Evolutionary conservation across 352 stramenopile genomes (phyloP).

Genomic region (Pythium sp.): DNA sequence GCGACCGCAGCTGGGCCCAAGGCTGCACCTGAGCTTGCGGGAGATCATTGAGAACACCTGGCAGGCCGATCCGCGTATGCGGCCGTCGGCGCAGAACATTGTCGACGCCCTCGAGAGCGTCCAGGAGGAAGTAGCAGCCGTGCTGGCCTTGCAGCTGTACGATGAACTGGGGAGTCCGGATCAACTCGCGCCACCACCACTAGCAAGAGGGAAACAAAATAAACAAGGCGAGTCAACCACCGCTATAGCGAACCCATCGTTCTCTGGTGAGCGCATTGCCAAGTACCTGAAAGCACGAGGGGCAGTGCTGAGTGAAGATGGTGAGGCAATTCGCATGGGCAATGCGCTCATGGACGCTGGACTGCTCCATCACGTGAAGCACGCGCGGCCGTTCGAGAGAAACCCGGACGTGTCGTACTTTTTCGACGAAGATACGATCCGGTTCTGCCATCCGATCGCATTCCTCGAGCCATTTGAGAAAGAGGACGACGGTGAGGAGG

Average conservation of each 20-base stretch:
- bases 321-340: conserved; percentile 43
- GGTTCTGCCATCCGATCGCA: conserved; percentile 22
- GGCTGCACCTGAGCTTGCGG: conserved; percentile 35
- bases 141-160: conserved; percentile 43
- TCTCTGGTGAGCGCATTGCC: conserved; percentile 24
- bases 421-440: conserved; percentile 41
- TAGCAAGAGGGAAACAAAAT: not conserved
- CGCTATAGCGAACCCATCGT: conserved; percentile 12
- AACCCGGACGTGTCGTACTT: conserved; percentile 32
- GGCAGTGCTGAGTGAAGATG: conserved; percentile 3
- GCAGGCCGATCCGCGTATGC: conserved; percentile 43
- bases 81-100: conserved; percentile 46
- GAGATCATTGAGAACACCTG: conserved; percentile 55
- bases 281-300: conserved; percentile 34
- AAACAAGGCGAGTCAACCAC: not conserved
- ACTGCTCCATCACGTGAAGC: conserved; percentile 47
- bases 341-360: conserved; percentile 65
- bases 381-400: conserved; percentile 34
- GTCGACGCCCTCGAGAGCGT: conserved; percentile 49
- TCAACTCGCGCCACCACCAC: not conserved
- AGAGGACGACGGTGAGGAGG: not conserved
- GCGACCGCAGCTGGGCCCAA: conserved; percentile 34
- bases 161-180: conserved; percentile 29
- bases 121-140: conserved; percentile 56
- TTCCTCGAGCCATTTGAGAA: conserved; percentile 14